These are phyloP conservation scores for Coniosporium tulheliwenetii DNA, from an alignment of 2,329 filamentous ascomycete genomes.

Conservation along the genomic window DNA sequence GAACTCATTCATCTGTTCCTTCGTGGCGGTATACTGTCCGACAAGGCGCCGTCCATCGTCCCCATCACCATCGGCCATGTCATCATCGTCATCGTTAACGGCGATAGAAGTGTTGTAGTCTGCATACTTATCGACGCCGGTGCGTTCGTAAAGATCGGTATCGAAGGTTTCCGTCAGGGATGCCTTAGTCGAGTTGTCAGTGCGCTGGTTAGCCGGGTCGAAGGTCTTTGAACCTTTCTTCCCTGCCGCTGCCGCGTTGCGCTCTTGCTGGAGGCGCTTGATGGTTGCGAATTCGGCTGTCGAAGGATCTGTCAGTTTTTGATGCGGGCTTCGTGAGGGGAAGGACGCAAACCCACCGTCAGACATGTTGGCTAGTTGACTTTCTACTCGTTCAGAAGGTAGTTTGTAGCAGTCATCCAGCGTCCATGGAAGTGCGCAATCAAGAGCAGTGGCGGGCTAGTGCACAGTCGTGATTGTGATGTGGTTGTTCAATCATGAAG, in stretches of 20 bases:
- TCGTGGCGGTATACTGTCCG: slow-evolving; percentile 90
- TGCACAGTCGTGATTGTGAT: no score
- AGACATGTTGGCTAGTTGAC: no score
- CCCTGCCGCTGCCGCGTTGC: slow-evolving; percentile 60
- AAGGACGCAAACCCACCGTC: no score
- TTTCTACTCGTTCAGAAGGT: no score
- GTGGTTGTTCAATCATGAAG: no score
- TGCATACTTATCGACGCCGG: slow-evolving; percentile 64
- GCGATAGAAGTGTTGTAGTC: slow-evolving; percentile 88
- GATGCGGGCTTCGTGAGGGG: no score
- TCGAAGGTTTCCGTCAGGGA: slow-evolving; percentile 84
- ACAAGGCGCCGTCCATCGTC: slow-evolving; percentile 57
- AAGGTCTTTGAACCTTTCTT: slow-evolving; percentile 74
- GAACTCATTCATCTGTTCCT: slow-evolving; percentile 87
- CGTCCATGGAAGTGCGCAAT: no score
- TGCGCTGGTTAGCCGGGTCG: slow-evolving; percentile 65
- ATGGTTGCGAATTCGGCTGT: slow-evolving; percentile 63
- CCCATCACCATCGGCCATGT: slow-evolving; percentile 60
- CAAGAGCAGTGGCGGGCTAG: no score
- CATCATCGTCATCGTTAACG: slow-evolving; percentile 60
- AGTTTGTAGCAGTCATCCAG: no score
- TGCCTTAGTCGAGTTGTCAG: slow-evolving; percentile 73
- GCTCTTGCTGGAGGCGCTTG: slow-evolving; percentile 80
- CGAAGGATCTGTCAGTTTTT: no score
- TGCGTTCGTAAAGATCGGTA: slow-evolving; percentile 69